Percentiles rank a stretch among this genome's conserved stretches.
phyloP scores from a whole-genome alignment of 2,329 filamentous ascomycete species.

The Pseudogymnoascus sp. region DNA sequence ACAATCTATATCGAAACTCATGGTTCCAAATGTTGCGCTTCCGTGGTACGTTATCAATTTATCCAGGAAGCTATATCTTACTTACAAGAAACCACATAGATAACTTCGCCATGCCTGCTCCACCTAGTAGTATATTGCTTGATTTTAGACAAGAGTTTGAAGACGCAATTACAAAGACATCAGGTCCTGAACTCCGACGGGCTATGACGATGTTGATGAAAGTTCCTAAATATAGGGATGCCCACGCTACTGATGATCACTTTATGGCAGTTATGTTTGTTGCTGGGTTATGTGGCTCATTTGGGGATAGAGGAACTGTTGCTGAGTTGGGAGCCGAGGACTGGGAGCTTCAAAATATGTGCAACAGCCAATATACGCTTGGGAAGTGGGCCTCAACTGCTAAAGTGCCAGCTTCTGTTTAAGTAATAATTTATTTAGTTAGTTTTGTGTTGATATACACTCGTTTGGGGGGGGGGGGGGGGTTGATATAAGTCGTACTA shows the following conservation, averaged over 20 bases:
- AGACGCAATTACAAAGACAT: constrained; percentile 46
- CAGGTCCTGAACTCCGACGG: constrained; percentile 45
- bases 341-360: constrained; percentile 61
- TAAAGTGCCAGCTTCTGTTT: not conserved
- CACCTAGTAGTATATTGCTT: constrained; percentile 52
- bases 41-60: not conserved
- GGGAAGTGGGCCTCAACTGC: constrained; percentile 29
- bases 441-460: not conserved
- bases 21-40: constrained; percentile 53
- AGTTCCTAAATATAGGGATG: constrained; percentile 55
- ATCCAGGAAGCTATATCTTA: not conserved
- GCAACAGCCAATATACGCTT: constrained; percentile 51
- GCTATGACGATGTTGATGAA: constrained; percentile 58
- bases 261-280: constrained; percentile 59
- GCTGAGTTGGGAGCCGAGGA: constrained; percentile 47
- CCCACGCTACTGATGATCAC: constrained; percentile 62
- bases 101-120: constrained; percentile 51
- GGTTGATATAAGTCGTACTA: not conserved
- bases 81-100: constrained; percentile 29
- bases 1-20: constrained; percentile 60
- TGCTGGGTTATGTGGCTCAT: constrained; percentile 45
- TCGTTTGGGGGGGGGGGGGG: not conserved
- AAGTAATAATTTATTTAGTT: not conserved
- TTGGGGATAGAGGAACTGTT: constrained; percentile 35
- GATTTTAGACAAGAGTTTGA: constrained; percentile 59